phyloP scores from a whole-genome alignment of 805 yeast species.

The Brettanomyces sp. region DNA sequence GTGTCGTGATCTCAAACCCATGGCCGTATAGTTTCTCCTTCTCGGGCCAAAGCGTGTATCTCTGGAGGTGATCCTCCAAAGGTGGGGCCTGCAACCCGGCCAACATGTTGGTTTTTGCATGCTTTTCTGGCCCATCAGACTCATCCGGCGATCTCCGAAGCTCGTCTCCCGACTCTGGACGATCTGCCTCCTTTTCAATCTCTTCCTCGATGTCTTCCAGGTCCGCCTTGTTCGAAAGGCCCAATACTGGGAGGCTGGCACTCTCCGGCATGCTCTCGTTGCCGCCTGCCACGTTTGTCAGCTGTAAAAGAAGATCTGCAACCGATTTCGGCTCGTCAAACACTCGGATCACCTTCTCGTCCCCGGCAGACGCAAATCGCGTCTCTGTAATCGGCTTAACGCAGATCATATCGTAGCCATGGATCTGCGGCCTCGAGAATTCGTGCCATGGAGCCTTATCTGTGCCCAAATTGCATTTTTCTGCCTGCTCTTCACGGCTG shows the following conservation, averaged over 20 bases:
- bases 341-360: conserved; percentile 83
- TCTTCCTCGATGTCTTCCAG: conserved; percentile 33
- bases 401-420: conserved; percentile 94
- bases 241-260: conserved; percentile 88
- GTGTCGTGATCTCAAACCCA: conserved; percentile 84
- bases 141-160: neutral
- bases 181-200: conserved; percentile 29
- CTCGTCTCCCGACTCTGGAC: conserved; percentile 21
- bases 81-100: conserved; percentile 53
- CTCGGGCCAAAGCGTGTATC: conserved; percentile 93
- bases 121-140: conserved; percentile 6
- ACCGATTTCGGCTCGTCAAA: conserved; percentile 84
- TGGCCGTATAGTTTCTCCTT: conserved; percentile 92
- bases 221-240: conserved; percentile 85
- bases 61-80: conserved; percentile 80
- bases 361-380: conserved; percentile 86
- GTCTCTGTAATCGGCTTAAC: conserved; percentile 50
- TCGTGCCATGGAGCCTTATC: conserved; percentile 60
- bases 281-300: conserved; percentile 18
- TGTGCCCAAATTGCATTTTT: neutral
- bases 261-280: conserved; percentile 53
- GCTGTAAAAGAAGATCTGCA: conserved; percentile 45
- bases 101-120: conserved; percentile 36
- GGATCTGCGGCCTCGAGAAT: conserved; percentile 94
- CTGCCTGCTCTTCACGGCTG: conserved; percentile 15